Evolutionary conservation across 805 yeast species (phyloP), one percentile per base, ranked within the genome.

Genomic region (Metschnikowia borealis): DNA sequence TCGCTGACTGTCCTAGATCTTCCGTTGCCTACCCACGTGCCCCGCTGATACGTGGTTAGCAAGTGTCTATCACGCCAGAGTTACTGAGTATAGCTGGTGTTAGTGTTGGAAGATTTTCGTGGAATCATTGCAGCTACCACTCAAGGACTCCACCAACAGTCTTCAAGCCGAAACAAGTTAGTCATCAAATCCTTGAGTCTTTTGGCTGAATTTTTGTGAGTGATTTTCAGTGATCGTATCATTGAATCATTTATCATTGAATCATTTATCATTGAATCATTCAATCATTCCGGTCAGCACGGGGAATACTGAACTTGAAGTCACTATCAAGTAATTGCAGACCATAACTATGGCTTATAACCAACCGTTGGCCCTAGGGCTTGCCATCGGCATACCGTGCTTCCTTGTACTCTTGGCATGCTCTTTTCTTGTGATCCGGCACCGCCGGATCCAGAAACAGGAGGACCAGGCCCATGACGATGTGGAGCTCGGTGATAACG

Each of bases 301-400:
- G 8, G 29, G 29, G 29, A 26, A 26, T 26, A 26, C 29, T 26
- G 11, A 26, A 26, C 11, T 26, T 26, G 29, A 26, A 26, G 5
- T 26, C 29, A 26, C 1, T 26, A 26, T 26, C 29, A 26, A 26
- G 5, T 26, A 26, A 26, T 26, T 26, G 11, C 8, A 26, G 29
- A 26, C 11, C 11, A 26, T 26, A 26, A 36, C 29, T 14, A 55
- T 55, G 58, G 54, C 41, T 23, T 55, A 55, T 33, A 54, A 55
- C 44, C 57, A 53, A 40, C 50, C 54, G 10, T 59, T 71, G 48
- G 68, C 77, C 6, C 75, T 73, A 14, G 77, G 77, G 2, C 60
- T 73, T 37, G 72, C 74, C 17, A 70, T 73, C 18, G 77, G 77
- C 6, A 57, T 72, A 18, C 77, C 77, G 3, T 59, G 70, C 31